Base-by-base conservation (phyloP, 805 yeast species). In the Brettanomyces naardenensis region DNA sequence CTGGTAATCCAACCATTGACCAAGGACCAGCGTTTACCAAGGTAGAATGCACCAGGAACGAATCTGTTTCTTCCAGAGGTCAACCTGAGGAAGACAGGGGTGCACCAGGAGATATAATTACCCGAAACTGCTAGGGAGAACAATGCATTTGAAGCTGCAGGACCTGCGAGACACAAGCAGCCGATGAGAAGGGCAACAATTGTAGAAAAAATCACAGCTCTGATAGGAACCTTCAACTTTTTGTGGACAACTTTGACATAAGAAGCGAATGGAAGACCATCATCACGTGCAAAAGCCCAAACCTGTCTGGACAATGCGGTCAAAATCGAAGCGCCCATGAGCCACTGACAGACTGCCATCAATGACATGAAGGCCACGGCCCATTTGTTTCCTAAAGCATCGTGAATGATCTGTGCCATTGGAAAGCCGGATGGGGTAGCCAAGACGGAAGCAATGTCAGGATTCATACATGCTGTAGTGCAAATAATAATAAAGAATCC, bases 201-300 rank as follows among this genome's bases (percentile, higher is more conserved):
- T 20, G 76, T 75, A 20, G 71, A 72, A 44, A 72, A 69, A 31
- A 65, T 51, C 27, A 78, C 68, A 4, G 88, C 86, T 45, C 76
- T 67, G 22, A 77, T 53, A 5, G 89, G 89, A 15, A 77, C 80
- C 10, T 67, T 62, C 21, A 71, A 54, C 40, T 56, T 68, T 26
- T 69, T 62, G 47, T 79, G 65, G 31, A 81, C 81, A 31, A 61
- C 68, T 44, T 76, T 73, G 42, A 80, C 64, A 50, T 62, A 65
- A 34, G 62, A 56, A 17, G 78, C 67, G 40, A 78, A 60, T 13
- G 88, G 88, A 41, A 80, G 63, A 9, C 86, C 87, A 49, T 78
- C 75, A 53, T 80, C 89, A 61, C 89, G 71, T 18, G 84, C 75
- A 54, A 80, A 78, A 1, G 87, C 85, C 75, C 81, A 80, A 32